Evolutionary conservation across 225 moss, liverwort and hornwort genomes (phyloP).

Genomic region (Lunularia cruciata): DNA sequence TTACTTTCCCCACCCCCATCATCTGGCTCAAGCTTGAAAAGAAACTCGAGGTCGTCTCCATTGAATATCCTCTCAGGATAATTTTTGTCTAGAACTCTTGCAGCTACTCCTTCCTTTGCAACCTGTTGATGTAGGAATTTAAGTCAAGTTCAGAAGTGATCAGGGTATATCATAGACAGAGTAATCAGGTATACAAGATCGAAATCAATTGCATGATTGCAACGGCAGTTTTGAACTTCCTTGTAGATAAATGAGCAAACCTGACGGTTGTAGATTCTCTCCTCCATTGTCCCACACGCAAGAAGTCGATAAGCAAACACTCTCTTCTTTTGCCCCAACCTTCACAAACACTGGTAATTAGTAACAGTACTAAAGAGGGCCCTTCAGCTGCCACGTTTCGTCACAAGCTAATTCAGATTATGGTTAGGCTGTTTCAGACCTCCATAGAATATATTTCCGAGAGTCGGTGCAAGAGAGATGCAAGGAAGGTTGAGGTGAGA

Average conservation of each 20-base stretch:
- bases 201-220: too few species aligned
- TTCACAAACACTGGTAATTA: slow-evolving; percentile 36
- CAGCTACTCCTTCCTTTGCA: slow-evolving; percentile 92
- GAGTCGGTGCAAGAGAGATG: too few species aligned
- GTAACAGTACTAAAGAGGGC: too few species aligned
- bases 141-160: too few species aligned
- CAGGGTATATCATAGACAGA: too few species aligned
- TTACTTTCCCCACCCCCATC: slow-evolving; percentile 44
- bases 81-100: slow-evolving; percentile 89
- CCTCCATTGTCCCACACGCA: slow-evolving; percentile 98
- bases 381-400: too few species aligned
- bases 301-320: slow-evolving; percentile 93
- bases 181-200: too few species aligned
- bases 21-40: slow-evolving; percentile 75
- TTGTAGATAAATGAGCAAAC: slow-evolving; percentile 31
- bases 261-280: slow-evolving; percentile 98
- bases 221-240: too few species aligned
- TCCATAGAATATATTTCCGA: too few species aligned
- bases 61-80: slow-evolving; percentile 79
- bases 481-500: too few species aligned
- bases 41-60: slow-evolving; percentile 69
- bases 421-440: too few species aligned
- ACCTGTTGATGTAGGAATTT: slow-evolving; percentile 55
- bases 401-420: too few species aligned
- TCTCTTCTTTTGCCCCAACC: slow-evolving; percentile 85